Evolutionary conservation across 2,329 filamentous ascomycete species (phyloP), one percentile per base, ranked within the genome.

Genomic region (Pezicula radicicola): DNA sequence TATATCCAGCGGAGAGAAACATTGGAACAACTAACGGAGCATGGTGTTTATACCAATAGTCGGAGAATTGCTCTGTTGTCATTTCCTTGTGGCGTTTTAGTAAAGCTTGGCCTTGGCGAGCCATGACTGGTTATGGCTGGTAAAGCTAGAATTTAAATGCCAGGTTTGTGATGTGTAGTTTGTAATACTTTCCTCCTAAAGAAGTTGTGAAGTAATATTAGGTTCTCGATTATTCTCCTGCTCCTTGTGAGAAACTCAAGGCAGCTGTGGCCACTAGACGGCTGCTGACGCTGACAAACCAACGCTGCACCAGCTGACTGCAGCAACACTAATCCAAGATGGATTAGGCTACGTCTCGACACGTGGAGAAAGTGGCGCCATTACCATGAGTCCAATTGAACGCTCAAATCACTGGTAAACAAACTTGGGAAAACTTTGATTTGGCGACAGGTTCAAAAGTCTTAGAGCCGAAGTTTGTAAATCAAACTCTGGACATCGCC

Each of bases 41-140:
- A 41, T 64, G 62, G 3, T 56, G 55, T 2, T 50, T 35, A 25
- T 57, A 58, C 60, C 60, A 64, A 47, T 60, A 55, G 15, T 55
- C 30, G 1, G 57, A 63, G 55, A 64, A 64, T 46, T 62, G 48
- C 16, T 56, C 50, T 27, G 35, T 48, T 16, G 61, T 63, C 10
- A 62, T 46, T 1, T 49, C 21, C 1, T 61, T 58, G 39, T 60
- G 60, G 41, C 62, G 60, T 41, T 54, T 60, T 6, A 64, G 49
- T 15, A 64, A 59, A 1, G 50, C 60, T 56, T 63, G 60, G 21
- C 50, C 33, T 7, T 41, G 27, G 42, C 19, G 37, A 40, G 52
- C 8, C 43, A 41, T 13, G 8, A 46, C 15, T 18, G 16, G 16
- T 13, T 18, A 48, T 25, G n/a, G 9, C 19, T 25, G 12, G 5